These are phyloP conservation scores for Yamadazyma membranifaciens DNA, from an alignment of 1,139 yeast genomes.

Conservation along the genomic window DNA sequence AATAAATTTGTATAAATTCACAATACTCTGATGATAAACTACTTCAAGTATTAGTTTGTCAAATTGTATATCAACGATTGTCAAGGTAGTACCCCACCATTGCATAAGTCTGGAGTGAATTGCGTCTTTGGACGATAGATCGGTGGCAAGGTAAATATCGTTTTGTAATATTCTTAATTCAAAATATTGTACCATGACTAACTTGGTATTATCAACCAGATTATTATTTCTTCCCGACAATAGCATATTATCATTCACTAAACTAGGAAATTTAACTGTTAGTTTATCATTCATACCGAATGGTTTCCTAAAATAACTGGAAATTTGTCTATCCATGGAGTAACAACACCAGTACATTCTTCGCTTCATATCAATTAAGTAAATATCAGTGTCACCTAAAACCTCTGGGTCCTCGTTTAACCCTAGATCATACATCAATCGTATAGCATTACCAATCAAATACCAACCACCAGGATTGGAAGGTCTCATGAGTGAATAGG, in stretches of 20 bases:
- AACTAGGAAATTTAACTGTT: slow-evolving; percentile 60
- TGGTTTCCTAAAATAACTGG: slow-evolving; percentile 68
- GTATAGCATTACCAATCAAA: slow-evolving; percentile 70
- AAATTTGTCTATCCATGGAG: slow-evolving; percentile 72
- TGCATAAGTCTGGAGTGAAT: slow-evolving; percentile 38
- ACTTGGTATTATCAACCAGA: slow-evolving; percentile 3
- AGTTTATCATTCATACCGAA: slow-evolving; percentile 66
- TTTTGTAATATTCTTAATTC: slow-evolving; percentile 12
- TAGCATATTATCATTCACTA: slow-evolving; percentile 65
- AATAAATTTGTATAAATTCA: slow-evolving; percentile 69
- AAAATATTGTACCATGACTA: slow-evolving; percentile 11
- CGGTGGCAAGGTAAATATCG: slow-evolving; percentile 5
- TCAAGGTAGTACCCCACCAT: slow-evolving; percentile 62
- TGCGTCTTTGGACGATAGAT: slow-evolving; percentile 14
- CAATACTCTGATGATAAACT: slow-evolving; percentile 71
- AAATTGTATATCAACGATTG: slow-evolving; percentile 48
- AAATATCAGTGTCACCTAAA: slow-evolving; percentile 36
- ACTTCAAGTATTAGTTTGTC: slow-evolving; percentile 43
- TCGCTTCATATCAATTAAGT: slow-evolving; percentile 64
- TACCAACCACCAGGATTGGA: slow-evolving; percentile 88
- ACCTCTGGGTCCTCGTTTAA: slow-evolving; percentile 57
- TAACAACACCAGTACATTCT: slow-evolving; percentile 87
- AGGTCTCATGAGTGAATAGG: slow-evolving; percentile 72
- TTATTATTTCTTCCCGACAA: neutral
- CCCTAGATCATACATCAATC: slow-evolving; percentile 79